Base-by-base conservation (phyloP, 345 rosid genomes). In the Eucalyptus tenuipes region DNA sequence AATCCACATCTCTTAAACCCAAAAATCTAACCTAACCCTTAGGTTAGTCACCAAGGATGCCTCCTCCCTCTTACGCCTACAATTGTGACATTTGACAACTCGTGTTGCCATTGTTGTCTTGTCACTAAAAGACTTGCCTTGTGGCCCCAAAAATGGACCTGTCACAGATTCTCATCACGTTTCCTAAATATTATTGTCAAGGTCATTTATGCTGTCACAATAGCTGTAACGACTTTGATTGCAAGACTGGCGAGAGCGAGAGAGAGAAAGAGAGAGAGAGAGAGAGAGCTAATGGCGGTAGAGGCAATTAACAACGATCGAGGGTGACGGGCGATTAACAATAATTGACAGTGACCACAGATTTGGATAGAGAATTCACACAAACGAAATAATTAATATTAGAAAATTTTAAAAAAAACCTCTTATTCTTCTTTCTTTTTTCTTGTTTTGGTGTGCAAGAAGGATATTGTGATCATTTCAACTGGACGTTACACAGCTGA, bases 291-390 rank as follows among this genome's bases (percentile, higher is more conserved):
- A 20, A 55, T 0, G 13, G 61, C 3, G 27, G 5, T n/a, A 24
- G 29, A 22, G 29, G 1, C 3, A 1, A 55, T 55, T 55, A 24
- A 22, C 13, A 55, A 55, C 3, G 13, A 55, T 0, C 24, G 61
- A 55, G 5, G 29, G 6, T 22, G 29, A 55, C 3, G 4, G 13
- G 6, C 1, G 6, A 24, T 55, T 55, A 55, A 22, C 6, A 55
- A 55, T 0, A 3, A 55, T 1, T 0, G 3, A 55, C 0, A 3
- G 3, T 9, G 6, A 24, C 3, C 0, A 9, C 24, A 55, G 1
- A 55, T 55, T 24, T 2, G 61, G 6, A 55, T 55, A 9, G 7
- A 55, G 13, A 55, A 22, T 10, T 24, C 13, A 55, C 3, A 24
- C 3, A 5, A 55, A 25, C 3, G 0, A 22, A 24, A 25, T 55